Evolutionary conservation across 2,329 filamentous ascomycete species (phyloP).

Genomic region (Ceratocystis variospora): DNA sequence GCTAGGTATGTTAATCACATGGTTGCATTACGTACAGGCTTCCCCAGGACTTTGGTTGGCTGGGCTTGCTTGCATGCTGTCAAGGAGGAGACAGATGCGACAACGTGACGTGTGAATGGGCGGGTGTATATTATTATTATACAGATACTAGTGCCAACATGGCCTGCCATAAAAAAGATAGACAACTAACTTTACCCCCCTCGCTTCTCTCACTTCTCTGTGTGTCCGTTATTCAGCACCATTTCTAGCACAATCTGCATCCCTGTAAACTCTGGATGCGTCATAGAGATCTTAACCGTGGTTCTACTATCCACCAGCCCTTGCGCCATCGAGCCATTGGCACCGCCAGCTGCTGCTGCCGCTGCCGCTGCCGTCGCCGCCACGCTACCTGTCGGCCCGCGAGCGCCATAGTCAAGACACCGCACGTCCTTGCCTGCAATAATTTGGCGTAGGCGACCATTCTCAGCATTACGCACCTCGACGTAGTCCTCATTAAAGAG

Average conservation of each 20-base stretch:
- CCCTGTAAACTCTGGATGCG: slow-evolving; percentile 73
- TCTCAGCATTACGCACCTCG: slow-evolving; percentile 92
- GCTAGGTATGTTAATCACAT: too few species aligned
- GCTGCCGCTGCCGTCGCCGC: slow-evolving; percentile 10
- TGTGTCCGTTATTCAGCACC: slow-evolving; percentile 76
- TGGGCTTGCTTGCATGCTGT: too few species aligned
- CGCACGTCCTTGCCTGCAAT: slow-evolving; percentile 83
- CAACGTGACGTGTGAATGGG: too few species aligned
- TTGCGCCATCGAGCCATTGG: slow-evolving; percentile 2
- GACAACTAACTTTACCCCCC: not conserved
- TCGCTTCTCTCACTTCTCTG: slow-evolving; percentile 30
- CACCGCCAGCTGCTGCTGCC: slow-evolving; percentile 12
- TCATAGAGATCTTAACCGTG: slow-evolving; percentile 89
- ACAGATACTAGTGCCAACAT: too few species aligned
- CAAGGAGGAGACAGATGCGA: too few species aligned
- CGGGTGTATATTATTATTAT: too few species aligned
- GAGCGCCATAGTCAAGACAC: slow-evolving; percentile 72
- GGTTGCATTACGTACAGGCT: too few species aligned
- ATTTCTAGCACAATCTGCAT: slow-evolving; percentile 85
- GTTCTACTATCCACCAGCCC: slow-evolving; percentile 33
- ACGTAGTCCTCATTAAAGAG: slow-evolving; percentile 95
- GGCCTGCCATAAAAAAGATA: not conserved
- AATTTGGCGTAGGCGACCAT: slow-evolving; percentile 83
- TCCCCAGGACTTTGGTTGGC: too few species aligned
- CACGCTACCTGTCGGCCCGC: slow-evolving; percentile 40